Base-by-base conservation (phyloP, 2,329 filamentous ascomycete species). In the Arthroderma sp. region DNA sequence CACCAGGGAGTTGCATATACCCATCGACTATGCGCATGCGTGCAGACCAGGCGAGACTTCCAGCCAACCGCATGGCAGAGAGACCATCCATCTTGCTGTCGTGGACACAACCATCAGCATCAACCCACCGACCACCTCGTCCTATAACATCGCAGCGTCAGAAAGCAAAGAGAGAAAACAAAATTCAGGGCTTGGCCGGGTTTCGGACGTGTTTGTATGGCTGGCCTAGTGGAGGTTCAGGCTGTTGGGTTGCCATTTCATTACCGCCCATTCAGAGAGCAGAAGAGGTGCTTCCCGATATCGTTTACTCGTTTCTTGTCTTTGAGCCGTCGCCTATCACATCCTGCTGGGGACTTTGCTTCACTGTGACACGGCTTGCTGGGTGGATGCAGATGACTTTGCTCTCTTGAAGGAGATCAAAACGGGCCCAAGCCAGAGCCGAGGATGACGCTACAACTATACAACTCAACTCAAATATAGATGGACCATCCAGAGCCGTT, bases 361-460 rank as follows among this genome's bases (percentile, higher is more conserved):
- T 33, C 23, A 51, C 44, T 51, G 44, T 51, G 25, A 33, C 44
- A 51, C 44, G n/a, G 44, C 25, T 31, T 51, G 44, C 44, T 44
- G 41, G n/a, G 44, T 33, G 25, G 28, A 51, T 51, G 44, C 44
- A 33, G 44, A 31, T 51, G 44, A 51, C 44, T 47, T n/a, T 33
- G 44, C 19, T 23, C 23, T 19, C 41, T 44, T 44, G 41, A 44
- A 17, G 44, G 39, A n/a, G 35, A 13, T 43, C 39, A 19, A 43
- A 51, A 8, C 19, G 44, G 23, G 25, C 25, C n/a, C 23, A 15
- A 2, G 11, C 13, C 15, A 31, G n/a, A n/a, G 13, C 3, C 8
- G 19, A 31, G 23, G 25, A 51, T 33, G 28, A 7, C 28, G 28
- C 7, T 31, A 51, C 25, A 19, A 51, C n/a, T 51, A 33, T 51